These are phyloP conservation scores for Echeveria elegans DNA, from an alignment of 164 flowering plant species.

Conservation along the genomic window DNA sequence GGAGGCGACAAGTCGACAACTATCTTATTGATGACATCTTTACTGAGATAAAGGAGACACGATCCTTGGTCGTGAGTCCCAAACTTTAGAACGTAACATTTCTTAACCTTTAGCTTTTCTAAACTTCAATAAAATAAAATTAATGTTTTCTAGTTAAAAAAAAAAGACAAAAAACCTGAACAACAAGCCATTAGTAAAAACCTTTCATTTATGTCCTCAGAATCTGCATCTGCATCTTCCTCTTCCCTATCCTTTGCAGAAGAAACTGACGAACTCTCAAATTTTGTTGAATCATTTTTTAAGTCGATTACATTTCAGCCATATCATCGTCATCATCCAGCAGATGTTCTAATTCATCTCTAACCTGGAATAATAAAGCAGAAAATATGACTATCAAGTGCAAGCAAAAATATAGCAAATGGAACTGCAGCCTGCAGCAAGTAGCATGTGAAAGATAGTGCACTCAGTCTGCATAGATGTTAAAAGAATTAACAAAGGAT, in stretches of 20 bases:
- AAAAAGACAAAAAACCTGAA: background rate
- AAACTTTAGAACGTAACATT: background rate
- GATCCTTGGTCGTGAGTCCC: conserved; percentile 78
- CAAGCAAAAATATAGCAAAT: background rate
- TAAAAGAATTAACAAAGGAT: background rate
- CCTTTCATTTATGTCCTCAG: conserved; percentile 56
- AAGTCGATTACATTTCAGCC: conserved; percentile 56
- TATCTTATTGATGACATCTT: conserved; percentile 65
- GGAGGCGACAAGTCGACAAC: conserved; percentile 60
- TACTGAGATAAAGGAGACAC: conserved; percentile 92
- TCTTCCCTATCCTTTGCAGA: conserved; percentile 44
- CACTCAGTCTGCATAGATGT: background rate
- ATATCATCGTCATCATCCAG: conserved; percentile 12
- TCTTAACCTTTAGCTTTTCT: background rate
- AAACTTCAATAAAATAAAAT: no score
- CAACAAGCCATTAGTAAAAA: conserved; percentile 7
- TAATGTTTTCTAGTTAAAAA: no score
- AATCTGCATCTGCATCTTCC: conserved; percentile 40
- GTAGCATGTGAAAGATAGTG: background rate
- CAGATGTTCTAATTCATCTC: conserved; percentile 13
- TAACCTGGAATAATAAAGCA: background rate
- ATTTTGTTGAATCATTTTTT: conserved; percentile 47
- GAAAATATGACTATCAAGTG: background rate
- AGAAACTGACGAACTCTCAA: conserved; percentile 46
- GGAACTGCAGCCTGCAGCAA: background rate